Percentiles rank a stretch among this genome's conserved stretches.
Evolutionary conservation across 1,284 basidiomycete species (phyloP).

Genomic region (Papiliotrema flavescens): DNA sequence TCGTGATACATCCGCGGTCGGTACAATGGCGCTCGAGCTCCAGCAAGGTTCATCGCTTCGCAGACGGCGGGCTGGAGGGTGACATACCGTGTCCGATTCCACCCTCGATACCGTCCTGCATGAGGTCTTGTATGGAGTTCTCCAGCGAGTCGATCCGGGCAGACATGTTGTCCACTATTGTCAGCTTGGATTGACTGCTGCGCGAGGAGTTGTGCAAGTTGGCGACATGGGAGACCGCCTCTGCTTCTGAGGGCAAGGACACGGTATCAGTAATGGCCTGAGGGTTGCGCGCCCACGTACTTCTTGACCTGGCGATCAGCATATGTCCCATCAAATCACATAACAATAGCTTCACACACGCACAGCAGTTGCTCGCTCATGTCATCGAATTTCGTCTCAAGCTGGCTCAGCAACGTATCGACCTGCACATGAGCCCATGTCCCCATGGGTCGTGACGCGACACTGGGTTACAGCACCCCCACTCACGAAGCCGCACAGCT

Average conservation of each 20-base stretch:
- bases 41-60: background rate
- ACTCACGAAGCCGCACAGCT: constrained; percentile 44
- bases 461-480: background rate
- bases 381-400: constrained; percentile 46
- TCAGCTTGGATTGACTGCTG: background rate
- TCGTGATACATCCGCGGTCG: background rate
- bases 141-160: constrained; percentile 46
- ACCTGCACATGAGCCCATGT: constrained; percentile 27
- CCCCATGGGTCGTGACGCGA: background rate
- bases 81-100: background rate
- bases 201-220: background rate
- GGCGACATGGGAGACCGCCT: background rate
- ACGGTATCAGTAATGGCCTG: background rate
- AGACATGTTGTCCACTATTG: constrained; percentile 47
- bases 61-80: constrained; percentile 4
- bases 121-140: constrained; percentile 43
- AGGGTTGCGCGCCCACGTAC: constrained; percentile 14
- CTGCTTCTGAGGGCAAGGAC: background rate
- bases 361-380: constrained; percentile 48
- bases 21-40: background rate
- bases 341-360: constrained; percentile 13
- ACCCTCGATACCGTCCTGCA: constrained; percentile 30
- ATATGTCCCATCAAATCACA: background rate
- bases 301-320: constrained; percentile 23
- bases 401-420: constrained; percentile 40